Percentiles rank a stretch among this genome's conserved stretches.
These are phyloP conservation scores for Candida jianshihensis DNA, from an alignment of 805 yeast species.

Conservation along the genomic window DNA sequence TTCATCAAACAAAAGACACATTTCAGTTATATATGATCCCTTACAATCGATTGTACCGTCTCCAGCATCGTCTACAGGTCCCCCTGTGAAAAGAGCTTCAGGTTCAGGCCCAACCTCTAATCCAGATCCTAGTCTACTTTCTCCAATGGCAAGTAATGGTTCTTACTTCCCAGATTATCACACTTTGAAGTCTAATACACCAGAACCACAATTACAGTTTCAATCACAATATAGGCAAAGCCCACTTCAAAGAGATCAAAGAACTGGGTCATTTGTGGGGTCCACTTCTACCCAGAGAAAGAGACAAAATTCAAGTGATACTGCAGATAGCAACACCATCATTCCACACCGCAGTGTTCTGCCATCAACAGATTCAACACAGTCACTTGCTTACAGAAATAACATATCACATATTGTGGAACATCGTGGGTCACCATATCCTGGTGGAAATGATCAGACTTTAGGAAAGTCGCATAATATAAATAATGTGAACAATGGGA, in stretches of 20 bases:
- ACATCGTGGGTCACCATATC: constrained; percentile 2
- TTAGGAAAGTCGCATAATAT: not conserved
- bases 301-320: constrained; percentile 20
- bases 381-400: no score
- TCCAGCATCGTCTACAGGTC: constrained; percentile 9
- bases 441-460: constrained; percentile 1
- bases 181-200: constrained; percentile 9
- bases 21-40: constrained; percentile 23
- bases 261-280: constrained; percentile 20
- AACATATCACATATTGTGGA: not conserved
- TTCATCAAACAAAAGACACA: constrained; percentile 17
- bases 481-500: no score
- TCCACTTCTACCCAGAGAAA: no score
- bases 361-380: no score
- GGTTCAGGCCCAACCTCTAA: constrained; percentile 9
- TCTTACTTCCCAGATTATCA: constrained; percentile 19
- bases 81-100: constrained; percentile 5
- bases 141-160: constrained; percentile 3
- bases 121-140: constrained; percentile 5
- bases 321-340: constrained; percentile 3
- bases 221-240: constrained; percentile 5
- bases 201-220: constrained; percentile 7
- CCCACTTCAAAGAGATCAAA: constrained; percentile 10
- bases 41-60: constrained; percentile 11
- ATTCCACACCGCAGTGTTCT: no score